Conservation (phyloP, 352 stramenopile species). For the Halophytophthora polymorphica region DNA sequence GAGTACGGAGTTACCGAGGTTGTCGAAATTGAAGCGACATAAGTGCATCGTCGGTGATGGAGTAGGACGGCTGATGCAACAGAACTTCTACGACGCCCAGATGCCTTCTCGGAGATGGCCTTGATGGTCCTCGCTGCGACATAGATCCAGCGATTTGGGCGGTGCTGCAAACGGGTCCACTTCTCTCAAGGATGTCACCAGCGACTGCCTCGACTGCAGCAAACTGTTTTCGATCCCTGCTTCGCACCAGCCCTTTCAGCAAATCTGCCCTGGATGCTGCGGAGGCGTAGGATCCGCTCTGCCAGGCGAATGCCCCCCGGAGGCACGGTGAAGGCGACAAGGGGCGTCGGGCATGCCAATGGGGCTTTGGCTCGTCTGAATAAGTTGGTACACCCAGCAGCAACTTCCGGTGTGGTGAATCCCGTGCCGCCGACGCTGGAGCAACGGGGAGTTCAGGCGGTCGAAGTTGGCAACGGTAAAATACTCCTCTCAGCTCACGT, state of each 20-base stretch:
- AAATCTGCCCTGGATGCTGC: background rate
- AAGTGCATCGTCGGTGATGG: constrained; percentile 14
- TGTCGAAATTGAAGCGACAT: constrained; percentile 7
- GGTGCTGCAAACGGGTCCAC: background rate
- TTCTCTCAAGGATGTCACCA: background rate
- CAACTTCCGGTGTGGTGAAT: constrained; percentile 3
- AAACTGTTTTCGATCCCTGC: background rate
- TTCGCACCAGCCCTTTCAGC: background rate
- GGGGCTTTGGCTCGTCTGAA: background rate
- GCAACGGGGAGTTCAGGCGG: constrained; percentile 15
- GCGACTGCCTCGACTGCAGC: background rate
- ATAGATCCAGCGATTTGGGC: constrained; percentile 4
- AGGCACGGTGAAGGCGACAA: constrained; percentile 2
- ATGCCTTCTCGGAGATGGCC: constrained; percentile 18
- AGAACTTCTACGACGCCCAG: constrained; percentile 23
- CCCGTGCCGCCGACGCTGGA: constrained; percentile 2
- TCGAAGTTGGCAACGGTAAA: constrained; percentile 21
- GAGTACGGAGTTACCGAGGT: background rate
- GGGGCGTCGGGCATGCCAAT: background rate
- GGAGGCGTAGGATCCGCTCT: background rate
- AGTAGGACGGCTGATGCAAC: constrained; percentile 27
- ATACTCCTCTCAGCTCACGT: constrained; percentile 15
- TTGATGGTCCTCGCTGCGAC: constrained; percentile 8
- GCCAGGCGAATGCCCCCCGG: constrained; percentile 1
- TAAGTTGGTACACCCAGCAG: constrained; percentile 4